Percentiles rank a stretch among this genome's conserved stretches.
These are phyloP conservation scores for Cladosporium sphaerospermum DNA, from an alignment of 2,329 filamentous ascomycete genomes.

Conservation along the genomic window DNA sequence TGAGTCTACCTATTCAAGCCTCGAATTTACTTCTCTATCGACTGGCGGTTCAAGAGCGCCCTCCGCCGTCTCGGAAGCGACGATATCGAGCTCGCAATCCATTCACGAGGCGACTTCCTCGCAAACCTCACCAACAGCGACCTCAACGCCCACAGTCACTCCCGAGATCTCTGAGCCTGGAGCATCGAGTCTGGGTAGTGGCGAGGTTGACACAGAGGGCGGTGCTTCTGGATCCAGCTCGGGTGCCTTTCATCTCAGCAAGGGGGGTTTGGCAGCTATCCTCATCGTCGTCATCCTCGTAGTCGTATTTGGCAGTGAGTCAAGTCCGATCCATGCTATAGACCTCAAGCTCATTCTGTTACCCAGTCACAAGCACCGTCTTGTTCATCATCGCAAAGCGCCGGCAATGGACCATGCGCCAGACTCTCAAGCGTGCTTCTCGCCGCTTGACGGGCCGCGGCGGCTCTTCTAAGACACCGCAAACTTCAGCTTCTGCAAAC, in stretches of 20 bases:
- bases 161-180: constrained; percentile 2
- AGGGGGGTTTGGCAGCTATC: constrained; percentile 66
- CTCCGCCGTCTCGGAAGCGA: neutral
- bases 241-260: constrained; percentile 58
- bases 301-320: constrained; percentile 57
- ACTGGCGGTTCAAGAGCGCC: neutral
- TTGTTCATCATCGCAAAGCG: constrained; percentile 80
- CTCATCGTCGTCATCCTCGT: constrained; percentile 65
- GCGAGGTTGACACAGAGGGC: constrained; percentile 32
- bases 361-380: constrained; percentile 55
- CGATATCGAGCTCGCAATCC: neutral
- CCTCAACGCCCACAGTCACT: neutral
- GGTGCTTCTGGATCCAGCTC: constrained; percentile 58
- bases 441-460: constrained; percentile 40
- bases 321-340: too few relatives aligned
- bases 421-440: constrained; percentile 62
- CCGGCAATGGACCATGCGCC: constrained; percentile 72
- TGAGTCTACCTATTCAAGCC: neutral
- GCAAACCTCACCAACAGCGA: neutral
- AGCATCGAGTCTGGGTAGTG: constrained; percentile 1
- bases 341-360: too few relatives aligned
- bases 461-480: constrained; percentile 12
- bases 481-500: constrained; percentile 11
- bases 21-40: neutral
- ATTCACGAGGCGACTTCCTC: neutral